Evolutionary conservation across 768 basidiomycete species (phyloP).

Genomic region (Russula foetens): DNA sequence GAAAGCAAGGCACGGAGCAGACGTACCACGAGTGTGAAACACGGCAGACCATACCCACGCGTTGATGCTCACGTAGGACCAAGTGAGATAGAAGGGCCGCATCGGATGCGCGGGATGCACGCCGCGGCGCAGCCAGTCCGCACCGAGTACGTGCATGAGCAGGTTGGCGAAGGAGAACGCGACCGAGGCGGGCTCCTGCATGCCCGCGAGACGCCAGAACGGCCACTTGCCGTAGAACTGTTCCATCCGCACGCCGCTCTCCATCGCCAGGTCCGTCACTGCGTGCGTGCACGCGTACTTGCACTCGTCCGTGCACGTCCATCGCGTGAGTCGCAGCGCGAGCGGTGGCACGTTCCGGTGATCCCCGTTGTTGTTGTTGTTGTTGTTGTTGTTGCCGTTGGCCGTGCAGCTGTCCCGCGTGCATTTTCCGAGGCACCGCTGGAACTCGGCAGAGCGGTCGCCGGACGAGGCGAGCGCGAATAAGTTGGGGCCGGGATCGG

Average conservation of each 20-base stretch:
- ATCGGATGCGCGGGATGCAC: constrained; percentile 58
- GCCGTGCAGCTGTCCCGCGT: constrained; percentile 30
- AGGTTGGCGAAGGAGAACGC: constrained; percentile 85
- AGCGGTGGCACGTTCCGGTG: constrained; percentile 27
- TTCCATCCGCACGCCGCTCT: constrained; percentile 38
- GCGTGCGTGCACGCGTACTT: constrained; percentile 83
- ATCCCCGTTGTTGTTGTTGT: too few relatives aligned
- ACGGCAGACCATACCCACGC: constrained; percentile 90
- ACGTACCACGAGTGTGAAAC: constrained; percentile 86
- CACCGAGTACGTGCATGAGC: constrained; percentile 61
- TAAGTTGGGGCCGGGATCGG: not conserved
- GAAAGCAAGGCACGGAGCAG: not conserved
- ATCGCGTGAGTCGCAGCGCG: constrained; percentile 61
- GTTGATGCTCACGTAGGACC: constrained; percentile 69
- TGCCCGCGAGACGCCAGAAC: constrained; percentile 79
- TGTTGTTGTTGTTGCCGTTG: not conserved
- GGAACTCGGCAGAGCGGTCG: constrained; percentile 30
- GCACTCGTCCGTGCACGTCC: constrained; percentile 86
- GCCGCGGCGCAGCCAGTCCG: constrained; percentile 35
- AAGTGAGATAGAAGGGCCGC: constrained; percentile 55
- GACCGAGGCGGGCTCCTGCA: constrained; percentile 93
- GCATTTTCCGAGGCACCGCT: constrained; percentile 27
- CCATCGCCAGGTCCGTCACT: constrained; percentile 52
- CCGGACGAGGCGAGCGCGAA: constrained; percentile 25
- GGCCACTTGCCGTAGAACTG: constrained; percentile 98